Evolutionary conservation across 2,329 filamentous ascomycete genomes (phyloP), one percentile per base, ranked within the genome.

Genomic region (Herpotrichia juniperi): DNA sequence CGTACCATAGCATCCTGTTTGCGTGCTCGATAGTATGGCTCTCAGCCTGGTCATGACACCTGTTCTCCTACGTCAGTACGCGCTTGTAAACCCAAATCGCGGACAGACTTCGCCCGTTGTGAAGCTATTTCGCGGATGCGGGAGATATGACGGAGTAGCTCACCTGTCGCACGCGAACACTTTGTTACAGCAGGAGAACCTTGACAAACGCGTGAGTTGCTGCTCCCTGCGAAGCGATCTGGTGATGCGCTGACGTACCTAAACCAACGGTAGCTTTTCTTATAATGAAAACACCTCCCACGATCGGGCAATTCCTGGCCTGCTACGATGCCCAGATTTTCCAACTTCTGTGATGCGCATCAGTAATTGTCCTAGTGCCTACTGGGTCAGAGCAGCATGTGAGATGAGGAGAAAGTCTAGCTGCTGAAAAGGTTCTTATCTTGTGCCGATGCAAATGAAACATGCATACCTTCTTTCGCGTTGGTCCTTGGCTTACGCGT

Each of bases 11-110:
- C 89, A 94, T 94, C 43, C 90, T 80, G 64, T 88, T 91, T 7
- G 91, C 91, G 81, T 90, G 91, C 75, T 94, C 91, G 58, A 90
- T 87, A 7, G 83, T 77, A 74, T 96, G 91, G 45, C 88, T 86
- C 61, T 86, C 84, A 9, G 76, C 81, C 14, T 77, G 81, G 69
- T 94, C 90, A 66, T 96, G 91, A 74, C 91, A 96, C 75, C 82
- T 83, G 65, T 31, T 21, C 34, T 24, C 46, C 16, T 6, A 42
- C 48, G 52, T 52, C 48, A 49, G 35, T 21, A 24, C 12, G 21
- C 30, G 37, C 48, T 37, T 40, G n/a, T 17, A 17, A 14, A 10
- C 17, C n/a, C 14, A 34, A 48, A 17, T 14, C 22, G 17, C 19
- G 30, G 32, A 39, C 42, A 31, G 42, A 46, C 34, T 40, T 46